Percentiles rank a stretch among this genome's conserved stretches.
phyloP scores from a whole-genome alignment of 345 rosid genomes.

The Clausena lansium region DNA sequence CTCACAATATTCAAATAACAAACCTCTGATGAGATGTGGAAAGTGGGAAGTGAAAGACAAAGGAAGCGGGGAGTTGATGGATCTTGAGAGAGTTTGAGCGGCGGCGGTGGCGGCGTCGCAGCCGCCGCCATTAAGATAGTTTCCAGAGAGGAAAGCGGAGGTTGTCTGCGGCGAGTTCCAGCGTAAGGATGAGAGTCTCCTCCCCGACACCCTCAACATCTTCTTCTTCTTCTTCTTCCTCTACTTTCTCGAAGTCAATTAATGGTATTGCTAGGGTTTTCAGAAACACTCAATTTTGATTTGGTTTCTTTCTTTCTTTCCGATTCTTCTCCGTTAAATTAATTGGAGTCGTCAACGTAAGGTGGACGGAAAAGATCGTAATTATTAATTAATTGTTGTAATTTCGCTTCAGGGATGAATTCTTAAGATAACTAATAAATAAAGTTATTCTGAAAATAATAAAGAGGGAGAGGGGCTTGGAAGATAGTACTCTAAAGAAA shows the following conservation, averaged over 20 bases:
- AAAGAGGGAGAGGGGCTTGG: too few relatives aligned
- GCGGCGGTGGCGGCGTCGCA: neutral
- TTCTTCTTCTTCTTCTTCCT: slow-evolving; percentile 26
- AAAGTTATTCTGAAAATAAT: too few relatives aligned
- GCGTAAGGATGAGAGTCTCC: slow-evolving; percentile 56
- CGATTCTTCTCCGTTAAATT: neutral
- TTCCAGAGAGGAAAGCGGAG: slow-evolving; percentile 35
- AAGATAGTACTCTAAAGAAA: too few relatives aligned
- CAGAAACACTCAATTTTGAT: neutral
- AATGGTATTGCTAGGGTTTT: neutral
- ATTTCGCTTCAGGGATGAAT: too few relatives aligned
- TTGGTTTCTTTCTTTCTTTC: neutral
- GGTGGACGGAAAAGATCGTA: too few relatives aligned
- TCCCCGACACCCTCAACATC: slow-evolving; percentile 81
- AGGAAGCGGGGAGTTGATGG: slow-evolving; percentile 27
- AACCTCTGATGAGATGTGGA: slow-evolving; percentile 60
- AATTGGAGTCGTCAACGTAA: neutral
- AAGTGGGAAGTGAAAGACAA: slow-evolving; percentile 27
- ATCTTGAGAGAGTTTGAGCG: slow-evolving; percentile 35
- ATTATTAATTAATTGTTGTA: too few relatives aligned
- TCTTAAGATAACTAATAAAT: too few relatives aligned
- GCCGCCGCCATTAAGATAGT: slow-evolving; percentile 19
- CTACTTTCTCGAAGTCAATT: neutral
- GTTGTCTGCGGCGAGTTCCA: slow-evolving; percentile 44
- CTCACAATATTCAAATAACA: neutral